phyloP scores from a whole-genome alignment of 139 green algal species.

The Micromonas pusilla region DNA sequence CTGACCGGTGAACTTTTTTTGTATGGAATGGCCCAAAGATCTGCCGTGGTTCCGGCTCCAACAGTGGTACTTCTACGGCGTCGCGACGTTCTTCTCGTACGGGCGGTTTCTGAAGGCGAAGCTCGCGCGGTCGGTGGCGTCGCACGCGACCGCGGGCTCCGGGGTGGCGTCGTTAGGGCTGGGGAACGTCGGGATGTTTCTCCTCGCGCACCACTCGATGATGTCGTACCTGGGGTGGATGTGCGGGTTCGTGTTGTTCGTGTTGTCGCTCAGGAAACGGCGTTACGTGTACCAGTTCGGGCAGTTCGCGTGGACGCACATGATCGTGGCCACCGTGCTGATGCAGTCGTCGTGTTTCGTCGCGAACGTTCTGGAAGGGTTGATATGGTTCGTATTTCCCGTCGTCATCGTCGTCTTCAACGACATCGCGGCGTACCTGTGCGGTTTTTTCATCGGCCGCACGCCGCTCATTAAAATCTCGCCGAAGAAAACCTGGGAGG shows the following conservation, averaged over 20 bases:
- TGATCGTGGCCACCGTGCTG: slow-evolving; percentile 90
- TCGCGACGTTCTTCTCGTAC: slow-evolving; percentile 86
- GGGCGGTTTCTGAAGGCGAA: slow-evolving; percentile 84
- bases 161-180: not conserved
- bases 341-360: slow-evolving; percentile 84
- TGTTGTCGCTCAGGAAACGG: slow-evolving; percentile 39
- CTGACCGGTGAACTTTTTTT: no score
- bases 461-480: slow-evolving; percentile 96
- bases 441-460: slow-evolving; percentile 84
- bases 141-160: not conserved
- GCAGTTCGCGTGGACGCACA: slow-evolving; percentile 97
- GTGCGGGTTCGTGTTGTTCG: slow-evolving; percentile 81
- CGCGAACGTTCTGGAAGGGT: slow-evolving; percentile 79
- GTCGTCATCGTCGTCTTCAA: slow-evolving; percentile 89
- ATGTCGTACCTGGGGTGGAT: slow-evolving; percentile 26
- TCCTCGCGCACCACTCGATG: slow-evolving; percentile 19
- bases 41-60: slow-evolving; percentile 32
- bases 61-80: slow-evolving; percentile 81
- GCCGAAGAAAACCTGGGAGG: slow-evolving; percentile 99
- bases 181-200: slow-evolving; percentile 4
- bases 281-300: slow-evolving; percentile 90
- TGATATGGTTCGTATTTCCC: slow-evolving; percentile 95
- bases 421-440: slow-evolving; percentile 88
- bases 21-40: no score
- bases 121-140: not conserved